phyloP scores from a whole-genome alignment of 2,329 filamentous ascomycete genomes.

The Ascocoryne sarcoides region DNA sequence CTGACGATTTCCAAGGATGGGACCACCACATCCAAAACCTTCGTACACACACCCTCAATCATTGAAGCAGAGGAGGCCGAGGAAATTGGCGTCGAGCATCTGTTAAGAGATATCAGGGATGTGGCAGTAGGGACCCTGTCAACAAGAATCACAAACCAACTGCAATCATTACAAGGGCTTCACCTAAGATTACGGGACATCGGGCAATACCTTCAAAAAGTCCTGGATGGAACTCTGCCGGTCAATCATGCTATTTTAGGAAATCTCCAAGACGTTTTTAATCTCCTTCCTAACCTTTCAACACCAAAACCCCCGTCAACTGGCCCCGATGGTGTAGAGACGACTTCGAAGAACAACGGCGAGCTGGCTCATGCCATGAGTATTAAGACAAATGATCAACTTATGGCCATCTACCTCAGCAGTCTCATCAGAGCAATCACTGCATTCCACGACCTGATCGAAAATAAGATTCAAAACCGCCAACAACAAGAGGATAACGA shows the following conservation, averaged over 20 bases:
- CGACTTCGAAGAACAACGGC: constrained; percentile 52
- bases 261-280: constrained; percentile 99
- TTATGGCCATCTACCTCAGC: constrained; percentile 97
- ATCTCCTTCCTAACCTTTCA: constrained; percentile 90
- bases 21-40: constrained; percentile 92
- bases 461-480: constrained; percentile 99
- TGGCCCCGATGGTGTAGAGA: constrained; percentile 35
- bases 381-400: constrained; percentile 97
- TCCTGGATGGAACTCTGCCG: constrained; percentile 83
- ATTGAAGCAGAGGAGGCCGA: constrained; percentile 99
- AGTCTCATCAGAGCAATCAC: constrained; percentile 96
- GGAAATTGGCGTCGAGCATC: constrained; percentile 96
- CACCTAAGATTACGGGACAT: constrained; percentile 94
- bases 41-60: constrained; percentile 95
- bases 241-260: constrained; percentile 96
- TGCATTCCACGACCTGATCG: constrained; percentile 96
- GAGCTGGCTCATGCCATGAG: constrained; percentile 96
- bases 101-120: constrained; percentile 94
- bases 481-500: constrained; percentile 96
- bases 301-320: constrained; percentile 63
- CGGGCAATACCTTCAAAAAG: constrained; percentile 89
- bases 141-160: constrained; percentile 92
- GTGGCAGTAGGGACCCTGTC: constrained; percentile 95
- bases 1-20: constrained; percentile 58
- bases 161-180: constrained; percentile 92